Conservation (phyloP, 306 rosid genomes). For the Delonix regia region DNA sequence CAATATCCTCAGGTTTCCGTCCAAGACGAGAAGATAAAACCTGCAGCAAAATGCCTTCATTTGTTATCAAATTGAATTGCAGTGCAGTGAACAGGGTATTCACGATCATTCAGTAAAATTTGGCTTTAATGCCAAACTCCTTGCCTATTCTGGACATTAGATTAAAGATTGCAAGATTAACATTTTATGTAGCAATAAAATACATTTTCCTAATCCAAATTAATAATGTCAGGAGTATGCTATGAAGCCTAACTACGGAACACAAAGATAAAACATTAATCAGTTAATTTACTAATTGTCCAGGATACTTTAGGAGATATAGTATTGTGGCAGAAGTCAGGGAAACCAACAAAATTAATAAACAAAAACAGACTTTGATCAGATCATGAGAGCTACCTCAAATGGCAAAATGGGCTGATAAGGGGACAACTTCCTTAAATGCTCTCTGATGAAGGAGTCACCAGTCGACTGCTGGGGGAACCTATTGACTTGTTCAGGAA, state of each 20-base stretch:
- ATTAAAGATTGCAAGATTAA: conserved; percentile 10
- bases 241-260: background rate
- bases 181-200: background rate
- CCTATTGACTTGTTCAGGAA: conserved; percentile 57
- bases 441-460: conserved; percentile 85
- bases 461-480: conserved; percentile 54
- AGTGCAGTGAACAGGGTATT: background rate
- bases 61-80: conserved; percentile 8
- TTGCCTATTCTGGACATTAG: conserved; percentile 7
- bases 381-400: conserved; percentile 55
- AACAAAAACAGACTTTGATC: background rate
- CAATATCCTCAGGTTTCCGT: conserved; percentile 92
- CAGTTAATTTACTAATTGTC: background rate
- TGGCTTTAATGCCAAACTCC: background rate
- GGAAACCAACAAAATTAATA: conserved; percentile 3
- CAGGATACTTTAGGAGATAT: background rate
- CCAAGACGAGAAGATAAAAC: conserved; percentile 84
- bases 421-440: conserved; percentile 80
- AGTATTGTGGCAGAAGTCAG: background rate
- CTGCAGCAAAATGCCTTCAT: conserved; percentile 47
- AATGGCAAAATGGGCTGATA: conserved; percentile 95
- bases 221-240: conserved; percentile 3
- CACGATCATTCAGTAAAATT: background rate
- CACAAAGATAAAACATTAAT: conserved; percentile 7
- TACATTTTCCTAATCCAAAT: background rate